Conservation (phyloP, 768 basidiomycete species). For the Kwoniella dejecticola region DNA sequence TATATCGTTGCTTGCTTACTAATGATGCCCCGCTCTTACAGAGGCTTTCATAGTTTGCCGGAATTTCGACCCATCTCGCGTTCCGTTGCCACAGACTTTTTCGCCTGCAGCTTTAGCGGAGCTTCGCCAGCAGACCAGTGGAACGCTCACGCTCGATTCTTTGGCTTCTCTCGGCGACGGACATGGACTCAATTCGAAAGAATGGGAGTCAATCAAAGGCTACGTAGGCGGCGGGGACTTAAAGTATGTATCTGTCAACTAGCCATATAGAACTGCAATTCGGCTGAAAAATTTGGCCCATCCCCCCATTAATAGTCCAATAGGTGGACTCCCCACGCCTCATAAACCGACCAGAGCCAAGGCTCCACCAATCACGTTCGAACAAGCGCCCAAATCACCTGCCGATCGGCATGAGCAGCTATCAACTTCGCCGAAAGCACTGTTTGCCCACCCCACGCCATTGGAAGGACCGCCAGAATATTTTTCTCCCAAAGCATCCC, state of each 20-base stretch:
- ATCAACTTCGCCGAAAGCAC: constrained; percentile 15
- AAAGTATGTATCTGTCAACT: constrained; percentile 32
- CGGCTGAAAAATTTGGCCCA: background rate
- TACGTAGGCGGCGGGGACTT: constrained; percentile 52
- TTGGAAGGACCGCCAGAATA: constrained; percentile 25
- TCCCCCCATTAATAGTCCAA: background rate
- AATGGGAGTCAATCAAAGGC: constrained; percentile 47
- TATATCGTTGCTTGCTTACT: background rate
- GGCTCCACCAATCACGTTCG: constrained; percentile 4
- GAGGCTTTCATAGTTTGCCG: constrained; percentile 59
- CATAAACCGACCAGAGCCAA: background rate
- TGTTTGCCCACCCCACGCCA: constrained; percentile 28
- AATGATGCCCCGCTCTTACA: constrained; percentile 22
- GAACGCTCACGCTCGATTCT: constrained; percentile 48
- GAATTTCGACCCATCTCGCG: constrained; percentile 51
- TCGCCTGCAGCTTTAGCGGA: constrained; percentile 31
- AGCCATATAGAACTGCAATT: background rate
- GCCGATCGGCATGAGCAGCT: constrained; percentile 1
- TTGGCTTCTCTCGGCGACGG: constrained; percentile 29
- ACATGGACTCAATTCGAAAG: constrained; percentile 4
- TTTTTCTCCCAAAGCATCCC: constrained; percentile 7
- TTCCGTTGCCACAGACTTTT: constrained; percentile 43
- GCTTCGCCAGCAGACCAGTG: constrained; percentile 32
- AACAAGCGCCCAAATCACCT: background rate
- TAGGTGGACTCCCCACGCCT: constrained; percentile 8